phyloP scores from a whole-genome alignment of 2,329 filamentous ascomycete genomes.

The Drechslerella coelobrocha region DNA sequence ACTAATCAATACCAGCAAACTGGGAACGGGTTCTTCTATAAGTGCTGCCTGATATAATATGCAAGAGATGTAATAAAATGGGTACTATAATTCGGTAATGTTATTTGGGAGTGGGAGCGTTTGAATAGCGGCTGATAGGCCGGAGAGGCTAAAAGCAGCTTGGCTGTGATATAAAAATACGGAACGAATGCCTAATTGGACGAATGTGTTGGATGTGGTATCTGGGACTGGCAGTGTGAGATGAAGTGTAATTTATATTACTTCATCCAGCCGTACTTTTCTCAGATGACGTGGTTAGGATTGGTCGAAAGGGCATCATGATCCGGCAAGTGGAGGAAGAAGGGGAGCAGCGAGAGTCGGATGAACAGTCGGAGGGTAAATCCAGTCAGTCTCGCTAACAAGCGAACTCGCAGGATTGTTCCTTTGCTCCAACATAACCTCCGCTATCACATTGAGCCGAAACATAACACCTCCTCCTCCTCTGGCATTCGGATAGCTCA shows the following conservation, averaged over 20 bases:
- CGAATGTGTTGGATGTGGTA: neutral
- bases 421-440: neutral
- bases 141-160: neutral
- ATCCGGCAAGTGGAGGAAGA: neutral
- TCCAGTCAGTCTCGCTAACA: neutral
- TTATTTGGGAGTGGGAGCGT: neutral
- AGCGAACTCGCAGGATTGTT: neutral
- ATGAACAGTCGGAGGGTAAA: neutral
- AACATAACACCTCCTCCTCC: neutral
- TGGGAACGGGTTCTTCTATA: neutral
- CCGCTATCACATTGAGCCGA: neutral
- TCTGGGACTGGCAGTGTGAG: neutral
- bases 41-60: conserved; percentile 1
- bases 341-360: neutral
- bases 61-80: neutral
- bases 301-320: neutral
- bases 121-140: neutral
- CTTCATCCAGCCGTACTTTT: too few relatives aligned
- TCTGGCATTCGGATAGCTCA: neutral
- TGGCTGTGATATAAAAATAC: neutral
- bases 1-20: neutral
- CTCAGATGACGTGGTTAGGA: too few relatives aligned
- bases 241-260: too few relatives aligned
- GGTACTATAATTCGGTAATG: neutral
- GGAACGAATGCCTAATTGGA: neutral